These are phyloP conservation scores for Periconia macrospinosa DNA, from an alignment of 2,329 filamentous ascomycete species.

Conservation along the genomic window DNA sequence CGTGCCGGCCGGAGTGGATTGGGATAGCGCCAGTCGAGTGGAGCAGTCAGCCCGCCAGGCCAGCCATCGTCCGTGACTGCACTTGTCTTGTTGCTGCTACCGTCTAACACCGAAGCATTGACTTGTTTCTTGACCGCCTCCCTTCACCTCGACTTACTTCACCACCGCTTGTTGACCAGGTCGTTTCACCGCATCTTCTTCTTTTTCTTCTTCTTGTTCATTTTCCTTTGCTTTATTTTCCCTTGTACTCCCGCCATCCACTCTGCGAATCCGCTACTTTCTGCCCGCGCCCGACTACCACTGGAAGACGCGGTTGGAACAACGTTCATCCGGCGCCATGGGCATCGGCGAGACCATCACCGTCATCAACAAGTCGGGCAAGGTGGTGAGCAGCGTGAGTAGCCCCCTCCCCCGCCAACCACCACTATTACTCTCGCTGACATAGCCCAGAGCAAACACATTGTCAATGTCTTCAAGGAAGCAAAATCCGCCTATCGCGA, in stretches of 20 bases:
- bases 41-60: neutral
- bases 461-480: conserved; percentile 89
- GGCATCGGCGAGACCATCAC: conserved; percentile 73
- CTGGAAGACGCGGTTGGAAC: conserved; percentile 7
- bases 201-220: neutral
- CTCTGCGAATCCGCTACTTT: neutral
- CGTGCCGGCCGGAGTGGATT: neutral
- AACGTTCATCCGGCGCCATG: conserved; percentile 26
- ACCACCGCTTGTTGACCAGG: conserved; percentile 9
- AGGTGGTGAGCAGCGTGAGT: conserved; percentile 84
- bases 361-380: conserved; percentile 87
- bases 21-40: neutral
- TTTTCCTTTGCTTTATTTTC: neutral
- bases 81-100: too few species aligned
- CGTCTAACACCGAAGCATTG: conserved; percentile 8
- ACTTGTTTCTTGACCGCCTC: conserved; percentile 7
- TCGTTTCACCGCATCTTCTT: neutral
- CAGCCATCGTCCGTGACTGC: neutral
- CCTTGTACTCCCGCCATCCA: too few species aligned
- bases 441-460: conserved; percentile 75
- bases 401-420: conserved; percentile 10
- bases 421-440: conserved; percentile 16
- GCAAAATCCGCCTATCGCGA: conserved; percentile 86
- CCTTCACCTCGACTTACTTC: neutral
- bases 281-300: conserved; percentile 22